Evolutionary conservation across 1,284 basidiomycete species (phyloP), one percentile per base, ranked within the genome.

Genomic region (Malassezia cuniculi): DNA sequence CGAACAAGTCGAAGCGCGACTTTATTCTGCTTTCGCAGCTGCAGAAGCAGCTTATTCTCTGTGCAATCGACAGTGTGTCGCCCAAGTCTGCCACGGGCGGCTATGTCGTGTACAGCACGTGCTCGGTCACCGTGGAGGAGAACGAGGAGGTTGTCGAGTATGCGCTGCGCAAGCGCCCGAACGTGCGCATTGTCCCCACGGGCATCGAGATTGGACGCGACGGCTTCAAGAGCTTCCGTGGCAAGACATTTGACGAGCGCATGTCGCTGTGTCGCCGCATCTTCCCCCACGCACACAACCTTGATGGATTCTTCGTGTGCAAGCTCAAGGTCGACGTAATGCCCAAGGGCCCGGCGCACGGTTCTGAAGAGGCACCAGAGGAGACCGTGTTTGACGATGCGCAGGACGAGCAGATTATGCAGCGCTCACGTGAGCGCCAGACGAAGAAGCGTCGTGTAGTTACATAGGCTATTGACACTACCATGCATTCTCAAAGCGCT

Each of bases 251-350:
- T 71, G 75, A 82, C 68, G 75, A 81, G 24, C 81, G 76, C 47
- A 71, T 99, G 60, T 75, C 47, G 18, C 48, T 55, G 20, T 53
- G 52, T 3, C 48, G 57, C 9, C 36, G 64, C 9, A 56, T 67
- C 42, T 67, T 60, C 32, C 60, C 66, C 11, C 62, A 69, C 39
- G 67, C 67, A 14, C 68, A 69, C 54, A 69, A 70, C 56, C 85
- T 97, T 83, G 93, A 99, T 69, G 93, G 93, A 2, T 99, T 99
- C 75, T 99, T 79, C 69, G 87, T 97, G 39, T 89, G 90, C 52
- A 97, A 97, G 71, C 84, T 99, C 74, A 93, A 86, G 70, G 80
- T 97, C 16, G 52, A 54, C 32, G 55, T 58, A 8, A 27, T 43
- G 3, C 49, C 41, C 22, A 56, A 48, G 36, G 44, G 34, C 19